Percentiles rank a stretch among this genome's conserved stretches.
phyloP scores from a whole-genome alignment of 495 filamentous ascomycete species.

The Massariosphaeria phaeospora region DNA sequence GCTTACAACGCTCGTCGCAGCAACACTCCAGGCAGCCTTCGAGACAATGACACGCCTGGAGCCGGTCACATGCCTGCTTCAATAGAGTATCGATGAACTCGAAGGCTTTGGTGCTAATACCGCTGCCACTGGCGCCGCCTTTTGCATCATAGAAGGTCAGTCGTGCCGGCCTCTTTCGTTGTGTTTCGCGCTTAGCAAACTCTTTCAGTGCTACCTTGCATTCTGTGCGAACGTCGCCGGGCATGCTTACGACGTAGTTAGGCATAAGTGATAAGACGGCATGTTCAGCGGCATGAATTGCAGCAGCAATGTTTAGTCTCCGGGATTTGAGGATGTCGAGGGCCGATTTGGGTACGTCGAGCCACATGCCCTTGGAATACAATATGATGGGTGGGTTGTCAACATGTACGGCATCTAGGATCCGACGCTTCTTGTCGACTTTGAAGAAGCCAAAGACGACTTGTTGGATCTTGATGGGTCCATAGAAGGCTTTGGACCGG shows the following conservation, averaged over 20 bases:
- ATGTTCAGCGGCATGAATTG: conserved; percentile 93
- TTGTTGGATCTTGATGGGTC: conserved; percentile 73
- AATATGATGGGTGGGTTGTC: conserved; percentile 88
- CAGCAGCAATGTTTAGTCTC: conserved; percentile 75
- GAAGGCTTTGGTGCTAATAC: conserved; percentile 86
- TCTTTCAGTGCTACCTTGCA: conserved; percentile 78
- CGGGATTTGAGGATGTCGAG: conserved; percentile 70
- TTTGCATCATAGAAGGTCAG: conserved; percentile 94
- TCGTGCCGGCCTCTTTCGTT: conserved; percentile 78
- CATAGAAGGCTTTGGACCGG: conserved; percentile 68
- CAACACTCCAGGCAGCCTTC: conserved; percentile 87
- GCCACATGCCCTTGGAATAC: conserved; percentile 88
- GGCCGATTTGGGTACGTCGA: conserved; percentile 76
- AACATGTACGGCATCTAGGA: conserved; percentile 89
- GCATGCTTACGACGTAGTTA: conserved; percentile 79
- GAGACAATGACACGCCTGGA: conserved; percentile 65
- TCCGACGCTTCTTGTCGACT: conserved; percentile 69
- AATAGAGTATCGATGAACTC: conserved; percentile 82
- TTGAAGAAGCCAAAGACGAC: conserved; percentile 97
- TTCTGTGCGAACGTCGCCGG: conserved; percentile 87
- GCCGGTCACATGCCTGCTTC: conserved; percentile 68
- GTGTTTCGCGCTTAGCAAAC: conserved; percentile 68
- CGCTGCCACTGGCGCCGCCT: conserved; percentile 74
- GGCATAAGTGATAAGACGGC: conserved; percentile 81
- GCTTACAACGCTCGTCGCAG: conserved; percentile 76